Percentiles rank a stretch among this genome's conserved stretches.
Conservation (phyloP, 2,329 filamentous ascomycete species). For the Cordyceps cicadae region DNA sequence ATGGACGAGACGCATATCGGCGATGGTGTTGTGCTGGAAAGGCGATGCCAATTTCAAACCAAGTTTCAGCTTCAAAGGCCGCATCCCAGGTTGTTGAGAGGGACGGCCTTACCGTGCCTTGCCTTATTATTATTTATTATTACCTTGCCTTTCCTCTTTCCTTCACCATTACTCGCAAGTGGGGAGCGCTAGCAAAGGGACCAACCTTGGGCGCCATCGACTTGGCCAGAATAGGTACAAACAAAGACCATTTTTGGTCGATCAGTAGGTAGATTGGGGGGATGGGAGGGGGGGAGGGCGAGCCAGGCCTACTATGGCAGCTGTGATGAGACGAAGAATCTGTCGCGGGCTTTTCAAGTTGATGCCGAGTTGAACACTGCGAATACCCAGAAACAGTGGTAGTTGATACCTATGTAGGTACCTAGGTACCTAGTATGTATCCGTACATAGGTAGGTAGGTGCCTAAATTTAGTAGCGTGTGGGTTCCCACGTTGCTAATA, state of each 20-base stretch:
- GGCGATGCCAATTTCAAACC: neutral
- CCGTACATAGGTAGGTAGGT: no score
- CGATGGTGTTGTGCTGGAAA: neutral
- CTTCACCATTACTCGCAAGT: slow-evolving; percentile 4
- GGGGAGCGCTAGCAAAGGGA: slow-evolving; percentile 6
- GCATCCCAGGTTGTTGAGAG: neutral
- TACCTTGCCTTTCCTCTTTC: no score
- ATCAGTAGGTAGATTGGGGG: neutral
- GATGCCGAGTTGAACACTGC: no score
- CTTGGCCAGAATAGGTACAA: no score
- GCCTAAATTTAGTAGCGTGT: neutral
- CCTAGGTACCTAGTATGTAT: no score
- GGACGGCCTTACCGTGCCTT: no score
- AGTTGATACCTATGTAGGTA: no score
- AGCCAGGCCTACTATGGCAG: neutral
- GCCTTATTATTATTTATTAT: no score
- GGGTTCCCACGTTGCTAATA: neutral
- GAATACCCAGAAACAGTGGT: no score
- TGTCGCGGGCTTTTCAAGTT: no score
- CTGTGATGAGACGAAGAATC: no score
- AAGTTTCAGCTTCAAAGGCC: neutral
- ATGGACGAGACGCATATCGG: neutral
- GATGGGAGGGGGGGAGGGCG: no score
- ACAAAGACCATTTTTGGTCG: neutral
- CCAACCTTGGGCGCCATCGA: neutral